Conservation (phyloP, 148 eudicot species). For the Rhododendron williamsianum region DNA sequence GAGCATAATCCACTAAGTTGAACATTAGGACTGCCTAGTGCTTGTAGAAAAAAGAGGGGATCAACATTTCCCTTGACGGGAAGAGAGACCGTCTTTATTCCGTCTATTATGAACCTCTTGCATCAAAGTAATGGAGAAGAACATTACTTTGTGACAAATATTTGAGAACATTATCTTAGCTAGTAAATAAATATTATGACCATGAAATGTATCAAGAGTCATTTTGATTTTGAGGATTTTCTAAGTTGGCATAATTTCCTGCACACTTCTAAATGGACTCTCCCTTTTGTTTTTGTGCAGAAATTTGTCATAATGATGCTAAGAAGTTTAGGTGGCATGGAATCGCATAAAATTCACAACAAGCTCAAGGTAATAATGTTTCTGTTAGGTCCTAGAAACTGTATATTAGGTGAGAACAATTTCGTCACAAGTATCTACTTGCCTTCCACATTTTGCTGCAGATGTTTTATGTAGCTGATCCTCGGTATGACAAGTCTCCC, state of each 20-base stretch:
- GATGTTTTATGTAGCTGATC: constrained; percentile 90
- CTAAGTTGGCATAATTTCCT: background rate
- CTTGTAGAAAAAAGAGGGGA: background rate
- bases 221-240: background rate
- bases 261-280: constrained; percentile 10
- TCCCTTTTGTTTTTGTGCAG: constrained; percentile 38
- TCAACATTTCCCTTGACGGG: background rate
- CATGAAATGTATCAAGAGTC: background rate
- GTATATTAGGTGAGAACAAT: background rate
- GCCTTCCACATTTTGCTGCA: constrained; percentile 23
- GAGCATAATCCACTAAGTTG: background rate
- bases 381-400: background rate
- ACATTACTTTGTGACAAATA: background rate
- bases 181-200: background rate
- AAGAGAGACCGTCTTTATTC: background rate
- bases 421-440: background rate
- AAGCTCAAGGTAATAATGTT: constrained; percentile 68
- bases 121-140: background rate
- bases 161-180: background rate
- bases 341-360: constrained; percentile 84
- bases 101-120: background rate
- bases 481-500: constrained; percentile 86
- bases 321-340: constrained; percentile 90
- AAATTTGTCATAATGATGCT: constrained; percentile 94
- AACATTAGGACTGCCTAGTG: background rate